These are phyloP conservation scores for Pleurotus tuoliensis DNA, from an alignment of 768 basidiomycete genomes.

Conservation along the genomic window DNA sequence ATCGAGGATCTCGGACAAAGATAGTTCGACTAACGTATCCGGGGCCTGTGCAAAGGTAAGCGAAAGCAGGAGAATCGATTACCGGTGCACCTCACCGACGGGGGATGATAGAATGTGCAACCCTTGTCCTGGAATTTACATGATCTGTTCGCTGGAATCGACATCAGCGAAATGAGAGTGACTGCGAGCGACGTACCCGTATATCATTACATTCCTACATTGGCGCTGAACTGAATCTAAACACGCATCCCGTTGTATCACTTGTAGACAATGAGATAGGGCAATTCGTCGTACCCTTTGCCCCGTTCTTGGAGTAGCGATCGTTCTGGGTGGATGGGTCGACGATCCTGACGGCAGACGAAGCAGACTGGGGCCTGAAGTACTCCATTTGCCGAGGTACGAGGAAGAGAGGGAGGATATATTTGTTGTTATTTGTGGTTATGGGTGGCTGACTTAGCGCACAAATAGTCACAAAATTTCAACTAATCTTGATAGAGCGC, in stretches of 20 bases:
- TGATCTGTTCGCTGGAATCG: constrained; percentile 37
- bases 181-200: constrained; percentile 54
- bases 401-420: not conserved
- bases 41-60: too few relatives aligned
- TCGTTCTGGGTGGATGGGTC: constrained; percentile 49
- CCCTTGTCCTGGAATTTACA: constrained; percentile 88
- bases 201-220: constrained; percentile 88
- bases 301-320: constrained; percentile 30
- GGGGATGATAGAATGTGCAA: constrained; percentile 80
- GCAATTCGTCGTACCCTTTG: constrained; percentile 54
- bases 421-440: too few relatives aligned
- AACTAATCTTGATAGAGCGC: too few relatives aligned
- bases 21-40: constrained; percentile 24
- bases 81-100: constrained; percentile 22
- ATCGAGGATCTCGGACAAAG: not conserved
- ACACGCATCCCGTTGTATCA: not conserved
- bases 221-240: constrained; percentile 71
- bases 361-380: constrained; percentile 62
- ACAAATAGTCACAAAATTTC: not conserved
- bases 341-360: constrained; percentile 69
- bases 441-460: not conserved
- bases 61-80: too few relatives aligned
- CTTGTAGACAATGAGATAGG: constrained; percentile 10
- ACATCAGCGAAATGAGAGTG: too few relatives aligned
- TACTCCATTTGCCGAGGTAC: constrained; percentile 49